phyloP scores from a whole-genome alignment of 495 filamentous ascomycete species.

The Penicillium samsonianum region DNA sequence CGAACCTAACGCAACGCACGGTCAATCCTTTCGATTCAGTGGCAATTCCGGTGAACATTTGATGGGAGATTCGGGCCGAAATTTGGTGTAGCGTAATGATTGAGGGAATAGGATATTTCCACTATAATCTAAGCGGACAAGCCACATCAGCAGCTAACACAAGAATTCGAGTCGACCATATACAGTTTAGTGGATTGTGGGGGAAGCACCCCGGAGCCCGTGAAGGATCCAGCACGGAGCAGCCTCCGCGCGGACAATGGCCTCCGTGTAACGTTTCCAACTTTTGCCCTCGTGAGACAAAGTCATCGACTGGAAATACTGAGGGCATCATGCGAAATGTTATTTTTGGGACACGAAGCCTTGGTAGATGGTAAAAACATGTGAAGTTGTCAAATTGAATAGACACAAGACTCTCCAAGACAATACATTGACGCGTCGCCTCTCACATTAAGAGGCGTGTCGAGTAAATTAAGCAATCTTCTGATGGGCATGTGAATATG shows the following conservation, averaged over 20 bases:
- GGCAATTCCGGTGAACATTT: background rate
- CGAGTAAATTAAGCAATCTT: background rate
- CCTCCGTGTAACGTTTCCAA: background rate
- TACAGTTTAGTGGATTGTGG: conserved; percentile 26
- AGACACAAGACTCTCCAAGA: background rate
- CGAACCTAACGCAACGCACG: conserved; percentile 1
- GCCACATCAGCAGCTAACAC: background rate
- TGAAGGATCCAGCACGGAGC: conserved; percentile 29
- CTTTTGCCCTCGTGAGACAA: background rate
- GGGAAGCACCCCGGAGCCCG: conserved; percentile 18
- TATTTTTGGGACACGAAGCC: background rate
- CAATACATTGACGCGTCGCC: background rate
- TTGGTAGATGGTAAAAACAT: background rate
- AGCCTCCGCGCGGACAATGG: conserved; percentile 22
- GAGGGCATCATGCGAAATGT: background rate
- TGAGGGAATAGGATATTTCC: background rate
- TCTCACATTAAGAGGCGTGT: background rate
- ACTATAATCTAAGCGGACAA: background rate
- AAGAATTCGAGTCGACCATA: background rate
- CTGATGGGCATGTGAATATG: background rate
- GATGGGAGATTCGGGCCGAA: conserved; percentile 2
- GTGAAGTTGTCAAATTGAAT: background rate
- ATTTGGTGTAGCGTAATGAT: background rate
- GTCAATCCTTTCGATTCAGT: background rate
- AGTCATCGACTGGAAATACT: background rate